Conservation (phyloP, 768 basidiomycete species). For the Mrakia frigida region DNA sequence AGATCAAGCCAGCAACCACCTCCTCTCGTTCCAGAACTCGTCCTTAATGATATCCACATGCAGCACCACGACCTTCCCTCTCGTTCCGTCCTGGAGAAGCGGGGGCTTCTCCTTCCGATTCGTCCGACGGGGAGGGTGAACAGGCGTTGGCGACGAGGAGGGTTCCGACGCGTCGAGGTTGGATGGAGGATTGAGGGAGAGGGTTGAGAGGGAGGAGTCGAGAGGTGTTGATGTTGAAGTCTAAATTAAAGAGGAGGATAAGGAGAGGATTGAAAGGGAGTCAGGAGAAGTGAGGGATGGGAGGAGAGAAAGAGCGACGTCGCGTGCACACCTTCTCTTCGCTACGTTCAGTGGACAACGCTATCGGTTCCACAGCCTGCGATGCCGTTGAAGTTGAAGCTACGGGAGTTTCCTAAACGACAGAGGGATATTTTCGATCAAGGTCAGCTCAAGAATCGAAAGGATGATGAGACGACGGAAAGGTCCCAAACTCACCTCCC, state of each 20-base stretch:
- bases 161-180: background rate
- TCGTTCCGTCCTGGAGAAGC: constrained; percentile 38
- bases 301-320: background rate
- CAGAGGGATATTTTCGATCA: too few species aligned
- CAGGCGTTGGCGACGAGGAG: background rate
- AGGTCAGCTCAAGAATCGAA: background rate
- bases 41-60: constrained; percentile 82
- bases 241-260: background rate
- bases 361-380: background rate
- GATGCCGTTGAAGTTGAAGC: background rate
- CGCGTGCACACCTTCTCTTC: background rate
- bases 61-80: constrained; percentile 53
- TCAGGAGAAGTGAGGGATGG: background rate
- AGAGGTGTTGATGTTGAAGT: background rate
- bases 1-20: constrained; percentile 44
- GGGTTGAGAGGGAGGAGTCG: background rate
- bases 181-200: background rate
- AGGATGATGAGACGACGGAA: too few species aligned
- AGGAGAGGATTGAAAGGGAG: background rate
- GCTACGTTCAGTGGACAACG: background rate
- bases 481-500: constrained; percentile 53
- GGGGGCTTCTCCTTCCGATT: constrained; percentile 13
- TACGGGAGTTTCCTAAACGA: background rate
- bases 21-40: constrained; percentile 67
- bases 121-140: background rate